Evolutionary conservation across 371 early-diverging fungal species (phyloP).

Genomic region (Haplosporangium sp.): DNA sequence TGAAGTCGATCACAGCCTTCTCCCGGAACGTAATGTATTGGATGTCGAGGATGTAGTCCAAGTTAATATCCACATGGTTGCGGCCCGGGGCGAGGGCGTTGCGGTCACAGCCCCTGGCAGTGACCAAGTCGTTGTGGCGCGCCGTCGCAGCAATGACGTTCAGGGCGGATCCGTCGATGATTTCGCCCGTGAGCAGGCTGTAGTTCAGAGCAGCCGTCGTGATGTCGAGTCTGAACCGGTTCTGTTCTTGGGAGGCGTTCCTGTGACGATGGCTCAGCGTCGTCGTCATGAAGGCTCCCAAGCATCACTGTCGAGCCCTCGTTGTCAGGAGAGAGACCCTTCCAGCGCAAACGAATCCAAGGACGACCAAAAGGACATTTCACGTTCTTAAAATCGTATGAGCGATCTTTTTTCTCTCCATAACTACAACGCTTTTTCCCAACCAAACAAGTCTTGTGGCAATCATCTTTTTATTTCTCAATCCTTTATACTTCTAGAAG

Average conservation of each 20-base stretch:
- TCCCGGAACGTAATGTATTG: too few species aligned
- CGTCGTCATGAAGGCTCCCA: slow-evolving; percentile 1
- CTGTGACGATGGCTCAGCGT: slow-evolving; percentile 10
- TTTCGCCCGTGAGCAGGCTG: slow-evolving; percentile 35
- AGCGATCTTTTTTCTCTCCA: slow-evolving; percentile 2
- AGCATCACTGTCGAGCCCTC: slow-evolving; percentile 24
- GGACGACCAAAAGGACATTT: slow-evolving; percentile 7
- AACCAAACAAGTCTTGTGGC: slow-evolving; percentile 31
- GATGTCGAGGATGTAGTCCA: too few species aligned
- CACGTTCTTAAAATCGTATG: too few species aligned
- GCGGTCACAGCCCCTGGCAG: not conserved
- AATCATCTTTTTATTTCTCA: slow-evolving; percentile 1
- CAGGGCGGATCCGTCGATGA: slow-evolving; percentile 19
- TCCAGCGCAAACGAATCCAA: not conserved
- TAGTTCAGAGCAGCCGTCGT: slow-evolving; percentile 51
- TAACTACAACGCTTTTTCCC: slow-evolving; percentile 6
- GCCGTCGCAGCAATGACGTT: slow-evolving; percentile 25
- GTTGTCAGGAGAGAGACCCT: slow-evolving; percentile 15
- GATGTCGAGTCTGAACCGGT: slow-evolving; percentile 49
- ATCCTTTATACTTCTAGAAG: too few species aligned
- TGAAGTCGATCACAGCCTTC: too few species aligned
- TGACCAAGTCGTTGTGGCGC: slow-evolving; percentile 17
- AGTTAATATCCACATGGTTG: not conserved
- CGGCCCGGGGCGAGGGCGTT: slow-evolving; percentile 11
- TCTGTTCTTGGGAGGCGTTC: slow-evolving; percentile 44